phyloP scores from a whole-genome alignment of 163 green algal species.

The Scenedesmus sp. region DNA sequence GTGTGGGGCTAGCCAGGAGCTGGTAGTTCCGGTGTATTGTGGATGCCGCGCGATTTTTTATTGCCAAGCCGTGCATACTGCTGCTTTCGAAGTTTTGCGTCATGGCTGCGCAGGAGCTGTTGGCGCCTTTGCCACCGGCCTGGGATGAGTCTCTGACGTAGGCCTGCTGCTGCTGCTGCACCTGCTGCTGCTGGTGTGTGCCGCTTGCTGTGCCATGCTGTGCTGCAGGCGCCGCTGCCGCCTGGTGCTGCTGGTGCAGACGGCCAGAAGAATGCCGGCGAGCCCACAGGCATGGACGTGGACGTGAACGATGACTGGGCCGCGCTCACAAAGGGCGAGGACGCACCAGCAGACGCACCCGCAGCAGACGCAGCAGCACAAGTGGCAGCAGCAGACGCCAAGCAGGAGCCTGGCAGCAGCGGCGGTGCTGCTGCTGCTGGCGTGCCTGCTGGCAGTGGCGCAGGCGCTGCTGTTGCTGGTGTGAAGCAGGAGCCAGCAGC shows the following conservation, averaged over 20 bases:
- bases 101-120: neutral
- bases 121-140: no score
- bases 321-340: constrained; percentile 4
- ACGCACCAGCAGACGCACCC: neutral
- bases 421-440: neutral
- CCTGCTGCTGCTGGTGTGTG: neutral
- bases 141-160: no score
- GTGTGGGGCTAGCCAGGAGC: no score
- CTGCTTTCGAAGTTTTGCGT: no score
- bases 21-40: no score
- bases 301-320: constrained; percentile 39
- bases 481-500: constrained; percentile 9
- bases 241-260: constrained; percentile 15
- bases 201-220: neutral
- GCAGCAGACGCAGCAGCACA: neutral
- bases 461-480: neutral
- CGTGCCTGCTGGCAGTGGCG: neutral
- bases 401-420: constrained; percentile 1
- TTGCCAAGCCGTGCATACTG: no score
- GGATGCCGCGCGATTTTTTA: neutral
- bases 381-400: neutral
- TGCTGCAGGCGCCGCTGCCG: neutral
- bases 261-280: neutral
- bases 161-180: neutral
- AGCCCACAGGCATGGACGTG: constrained; percentile 31